phyloP scores from a whole-genome alignment of 345 rosid genomes.

The Geranium rotundifolium region DNA sequence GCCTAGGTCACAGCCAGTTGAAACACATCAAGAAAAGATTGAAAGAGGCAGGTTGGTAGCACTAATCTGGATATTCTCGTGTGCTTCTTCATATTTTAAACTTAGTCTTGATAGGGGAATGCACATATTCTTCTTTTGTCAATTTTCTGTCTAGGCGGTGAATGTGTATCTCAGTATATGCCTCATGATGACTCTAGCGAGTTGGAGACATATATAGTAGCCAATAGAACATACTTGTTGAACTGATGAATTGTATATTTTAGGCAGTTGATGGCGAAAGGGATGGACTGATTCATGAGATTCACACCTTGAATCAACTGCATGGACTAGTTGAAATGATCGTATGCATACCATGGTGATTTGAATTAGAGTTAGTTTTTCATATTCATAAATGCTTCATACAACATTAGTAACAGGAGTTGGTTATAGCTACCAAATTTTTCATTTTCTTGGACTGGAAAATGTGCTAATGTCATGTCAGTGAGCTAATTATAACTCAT shows the following conservation, averaged over 20 bases:
- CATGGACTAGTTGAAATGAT: no score
- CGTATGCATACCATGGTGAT: background rate
- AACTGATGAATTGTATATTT: no score
- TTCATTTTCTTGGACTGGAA: background rate
- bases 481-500: background rate
- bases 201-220: no score
- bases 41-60: slow-evolving; percentile 51
- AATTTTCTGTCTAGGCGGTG: no score
- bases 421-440: background rate
- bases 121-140: no score
- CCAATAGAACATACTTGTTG: no score
- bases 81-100: background rate
- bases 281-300: background rate
- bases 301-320: background rate
- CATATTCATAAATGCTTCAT: no score
- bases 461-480: background rate
- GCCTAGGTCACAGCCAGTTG: slow-evolving; percentile 48
- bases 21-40: slow-evolving; percentile 31
- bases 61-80: background rate
- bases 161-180: no score
- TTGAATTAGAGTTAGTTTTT: background rate
- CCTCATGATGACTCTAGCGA: no score
- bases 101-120: no score
- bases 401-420: background rate
- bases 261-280: background rate